Percentiles rank a stretch among this genome's conserved stretches.
phyloP scores from a whole-genome alignment of 2,329 filamentous ascomycete genomes.

The Septoria petroselini region DNA sequence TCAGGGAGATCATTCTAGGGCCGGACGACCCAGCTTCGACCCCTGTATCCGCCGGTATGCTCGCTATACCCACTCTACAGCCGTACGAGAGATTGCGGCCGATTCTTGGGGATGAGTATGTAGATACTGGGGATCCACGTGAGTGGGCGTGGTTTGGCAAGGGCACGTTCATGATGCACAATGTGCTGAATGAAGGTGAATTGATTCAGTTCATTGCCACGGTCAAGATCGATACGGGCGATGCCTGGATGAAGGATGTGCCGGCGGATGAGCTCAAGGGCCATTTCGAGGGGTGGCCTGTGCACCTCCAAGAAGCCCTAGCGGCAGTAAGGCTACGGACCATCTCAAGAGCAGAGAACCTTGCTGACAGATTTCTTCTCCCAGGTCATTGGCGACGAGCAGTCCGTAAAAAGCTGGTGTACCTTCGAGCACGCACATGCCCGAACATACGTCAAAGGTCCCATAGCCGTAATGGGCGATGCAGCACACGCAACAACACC shows the following conservation, averaged over 20 bases:
- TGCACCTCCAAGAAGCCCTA: constrained; percentile 13
- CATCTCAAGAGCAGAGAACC: too few species aligned
- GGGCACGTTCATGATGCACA: constrained; percentile 20
- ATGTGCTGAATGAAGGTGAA: constrained; percentile 15
- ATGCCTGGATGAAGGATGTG: constrained; percentile 18
- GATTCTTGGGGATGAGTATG: constrained; percentile 12
- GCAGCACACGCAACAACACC: constrained; percentile 59
- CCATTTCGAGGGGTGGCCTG: constrained; percentile 9
- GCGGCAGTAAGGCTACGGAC: constrained; percentile 5
- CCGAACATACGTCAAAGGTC: constrained; percentile 53
- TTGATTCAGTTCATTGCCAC: constrained; percentile 16
- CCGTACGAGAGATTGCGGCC: constrained; percentile 19
- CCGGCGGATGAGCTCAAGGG: constrained; percentile 8
- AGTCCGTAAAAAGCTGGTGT: constrained; percentile 5
- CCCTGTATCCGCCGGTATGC: constrained; percentile 14
- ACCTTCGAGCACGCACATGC: constrained; percentile 58
- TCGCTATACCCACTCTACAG: constrained; percentile 12
- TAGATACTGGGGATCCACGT: constrained; percentile 14
- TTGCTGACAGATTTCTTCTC: too few species aligned
- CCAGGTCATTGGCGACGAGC: constrained; percentile 8
- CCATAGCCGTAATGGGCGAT: constrained; percentile 62
- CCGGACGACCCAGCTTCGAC: constrained; percentile 15
- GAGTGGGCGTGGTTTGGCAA: constrained; percentile 19
- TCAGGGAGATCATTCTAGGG: constrained; percentile 18
- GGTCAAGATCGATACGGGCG: constrained; percentile 7